These are phyloP conservation scores for Aspergillus tubingensis DNA, from an alignment of 2,329 filamentous ascomycete species.

Conservation along the genomic window DNA sequence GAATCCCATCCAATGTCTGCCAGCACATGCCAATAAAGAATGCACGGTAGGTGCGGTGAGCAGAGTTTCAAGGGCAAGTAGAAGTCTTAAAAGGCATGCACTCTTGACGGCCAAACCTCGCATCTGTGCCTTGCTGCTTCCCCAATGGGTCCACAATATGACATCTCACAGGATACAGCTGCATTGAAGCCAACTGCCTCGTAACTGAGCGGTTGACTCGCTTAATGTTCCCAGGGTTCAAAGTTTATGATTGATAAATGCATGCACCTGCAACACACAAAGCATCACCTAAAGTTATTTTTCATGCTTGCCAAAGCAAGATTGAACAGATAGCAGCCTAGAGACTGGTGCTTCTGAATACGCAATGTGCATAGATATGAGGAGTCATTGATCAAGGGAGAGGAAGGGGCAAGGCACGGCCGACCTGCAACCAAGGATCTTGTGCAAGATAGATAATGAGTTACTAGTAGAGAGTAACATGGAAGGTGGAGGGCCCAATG, in stretches of 20 bases:
- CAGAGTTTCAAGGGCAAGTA: conserved; percentile 4
- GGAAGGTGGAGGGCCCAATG: background rate
- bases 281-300: conserved; percentile 1
- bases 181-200: background rate
- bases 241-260: conserved; percentile 17
- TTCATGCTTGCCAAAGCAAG: background rate
- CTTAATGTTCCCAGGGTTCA: background rate
- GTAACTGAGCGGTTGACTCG: conserved; percentile 5
- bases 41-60: conserved; percentile 23
- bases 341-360: background rate
- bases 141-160: conserved; percentile 12
- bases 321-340: background rate
- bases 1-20: conserved; percentile 8
- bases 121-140: conserved; percentile 13
- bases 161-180: conserved; percentile 18
- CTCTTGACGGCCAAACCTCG: conserved; percentile 9
- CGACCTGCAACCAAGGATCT: too few relatives aligned
- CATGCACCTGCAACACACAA: conserved; percentile 10
- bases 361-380: too few relatives aligned
- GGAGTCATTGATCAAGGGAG: too few relatives aligned
- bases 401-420: background rate
- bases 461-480: background rate
- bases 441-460: background rate
- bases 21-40: conserved; percentile 19
- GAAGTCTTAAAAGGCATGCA: conserved; percentile 7